Conservation (phyloP, 2,329 filamentous ascomycete species). For the Cladosporium sp. region DNA sequence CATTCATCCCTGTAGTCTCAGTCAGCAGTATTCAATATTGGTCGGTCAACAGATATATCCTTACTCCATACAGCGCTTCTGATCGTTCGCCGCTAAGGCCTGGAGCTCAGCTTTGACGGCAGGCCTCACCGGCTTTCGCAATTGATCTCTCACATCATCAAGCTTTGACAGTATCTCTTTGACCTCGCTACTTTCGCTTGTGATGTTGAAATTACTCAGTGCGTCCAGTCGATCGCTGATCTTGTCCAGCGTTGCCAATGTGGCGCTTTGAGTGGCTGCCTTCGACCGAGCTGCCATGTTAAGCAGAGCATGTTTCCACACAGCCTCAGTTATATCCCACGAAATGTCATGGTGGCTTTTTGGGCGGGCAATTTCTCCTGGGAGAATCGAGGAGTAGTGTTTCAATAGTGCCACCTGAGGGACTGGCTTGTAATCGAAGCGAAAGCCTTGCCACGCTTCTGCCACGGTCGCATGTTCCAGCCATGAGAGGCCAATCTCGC, state of each 20-base stretch:
- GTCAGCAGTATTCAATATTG: not conserved
- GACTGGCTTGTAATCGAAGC: conserved; percentile 11
- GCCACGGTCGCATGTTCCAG: conserved; percentile 1
- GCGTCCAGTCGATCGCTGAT: conserved; percentile 1
- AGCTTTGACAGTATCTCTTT: not conserved
- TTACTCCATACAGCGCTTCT: conserved; percentile 3
- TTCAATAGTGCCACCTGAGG: conserved; percentile 10
- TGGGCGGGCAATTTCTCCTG: conserved; percentile 1
- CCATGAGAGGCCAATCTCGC: not conserved
- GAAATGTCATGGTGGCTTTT: not conserved
- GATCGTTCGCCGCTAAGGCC: not conserved
- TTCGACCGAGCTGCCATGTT: conserved; percentile 8
- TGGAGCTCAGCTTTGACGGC: conserved; percentile 1
- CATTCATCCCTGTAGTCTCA: not conserved
- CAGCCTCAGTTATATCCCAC: not conserved
- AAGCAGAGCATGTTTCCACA: conserved; percentile 8
- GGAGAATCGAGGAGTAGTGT: conserved; percentile 11
- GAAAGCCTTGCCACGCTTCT: conserved; percentile 15
- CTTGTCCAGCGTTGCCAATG: not conserved
- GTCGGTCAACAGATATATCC: not conserved
- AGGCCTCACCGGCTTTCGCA: not conserved
- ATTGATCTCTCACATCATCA: not conserved
- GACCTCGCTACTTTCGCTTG: not conserved
- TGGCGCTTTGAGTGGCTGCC: not conserved
- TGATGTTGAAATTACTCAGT: not conserved